phyloP scores from a whole-genome alignment of 352 stramenopile species.

The Globisporangium uncinulatum region DNA sequence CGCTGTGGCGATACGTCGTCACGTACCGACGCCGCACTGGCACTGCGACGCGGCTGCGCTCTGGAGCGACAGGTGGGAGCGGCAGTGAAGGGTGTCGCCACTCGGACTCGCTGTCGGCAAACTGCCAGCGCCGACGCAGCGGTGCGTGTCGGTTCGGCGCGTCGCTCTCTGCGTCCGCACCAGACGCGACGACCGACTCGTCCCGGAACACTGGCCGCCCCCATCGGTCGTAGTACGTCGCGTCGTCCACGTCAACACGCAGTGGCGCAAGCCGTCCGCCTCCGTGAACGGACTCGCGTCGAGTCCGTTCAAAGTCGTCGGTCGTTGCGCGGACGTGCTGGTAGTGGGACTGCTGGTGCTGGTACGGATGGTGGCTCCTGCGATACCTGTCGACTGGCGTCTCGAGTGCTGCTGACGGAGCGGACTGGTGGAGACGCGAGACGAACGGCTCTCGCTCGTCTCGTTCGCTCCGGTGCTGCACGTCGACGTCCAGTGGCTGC shows the following conservation, averaged over 20 bases:
- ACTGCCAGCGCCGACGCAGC: conserved; percentile 7
- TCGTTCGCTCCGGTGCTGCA: conserved; percentile 1
- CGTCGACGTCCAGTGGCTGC: neutral
- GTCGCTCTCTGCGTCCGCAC: neutral
- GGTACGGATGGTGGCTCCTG: neutral
- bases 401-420: conserved; percentile 5
- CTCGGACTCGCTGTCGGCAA: conserved; percentile 6
- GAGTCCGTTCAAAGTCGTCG: neutral
- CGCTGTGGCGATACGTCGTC: neutral
- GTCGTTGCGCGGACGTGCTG: neutral
- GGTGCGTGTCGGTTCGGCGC: neutral
- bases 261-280: neutral
- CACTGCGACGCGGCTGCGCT: neutral
- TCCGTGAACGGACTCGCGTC: neutral
- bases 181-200: neutral
- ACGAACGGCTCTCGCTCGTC: neutral
- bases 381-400: conserved; percentile 6
- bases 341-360: neutral
- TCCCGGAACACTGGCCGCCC: conserved; percentile 11
- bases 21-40: neutral
- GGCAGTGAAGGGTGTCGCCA: conserved; percentile 1
- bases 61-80: neutral
- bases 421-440: neutral
- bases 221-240: conserved; percentile 12
- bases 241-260: conserved; percentile 2